A percentile compares a stretch with the other conserved stretches of the same genome.
phyloP scores from a whole-genome alignment of 2,329 filamentous ascomycete species.

The Apiospora saccharicola region DNA sequence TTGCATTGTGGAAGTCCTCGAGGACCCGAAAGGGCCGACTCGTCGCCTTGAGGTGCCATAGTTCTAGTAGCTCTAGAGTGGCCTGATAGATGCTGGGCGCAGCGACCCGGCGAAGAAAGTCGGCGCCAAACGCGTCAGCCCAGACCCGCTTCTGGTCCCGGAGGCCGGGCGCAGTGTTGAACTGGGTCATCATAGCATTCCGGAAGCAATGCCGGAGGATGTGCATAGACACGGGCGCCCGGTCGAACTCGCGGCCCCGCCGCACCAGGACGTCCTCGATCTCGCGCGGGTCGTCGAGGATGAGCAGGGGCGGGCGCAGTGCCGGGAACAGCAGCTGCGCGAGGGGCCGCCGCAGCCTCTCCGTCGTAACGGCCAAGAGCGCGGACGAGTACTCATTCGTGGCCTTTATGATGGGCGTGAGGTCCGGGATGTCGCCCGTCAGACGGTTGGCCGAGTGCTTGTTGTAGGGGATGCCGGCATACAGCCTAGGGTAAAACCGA shows the following conservation, averaged over 20 bases:
- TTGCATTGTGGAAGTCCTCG: background rate
- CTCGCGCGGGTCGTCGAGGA: constrained; percentile 30
- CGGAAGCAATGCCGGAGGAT: background rate
- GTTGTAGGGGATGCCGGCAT: background rate
- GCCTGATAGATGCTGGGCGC: background rate
- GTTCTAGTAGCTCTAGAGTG: background rate
- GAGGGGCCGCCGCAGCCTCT: background rate
- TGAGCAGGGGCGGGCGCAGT: background rate
- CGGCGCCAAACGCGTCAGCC: constrained; percentile 32
- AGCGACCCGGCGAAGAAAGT: constrained; percentile 30
- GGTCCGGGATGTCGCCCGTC: background rate
- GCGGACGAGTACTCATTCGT: background rate
- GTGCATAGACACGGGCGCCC: background rate
- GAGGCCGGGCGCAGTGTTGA: constrained; percentile 25
- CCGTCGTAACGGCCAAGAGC: background rate
- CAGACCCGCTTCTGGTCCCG: constrained; percentile 30
- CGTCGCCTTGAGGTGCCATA: background rate
- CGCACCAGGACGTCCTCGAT: constrained; percentile 28
- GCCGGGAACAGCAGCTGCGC: background rate
- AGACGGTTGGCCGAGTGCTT: background rate
- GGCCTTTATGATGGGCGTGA: background rate
- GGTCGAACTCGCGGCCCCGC: constrained; percentile 31
- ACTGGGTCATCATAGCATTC: constrained; percentile 27
- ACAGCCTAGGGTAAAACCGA: background rate
- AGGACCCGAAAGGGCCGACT: background rate